These are phyloP conservation scores for Favolaschia claudopus DNA, from an alignment of 768 basidiomycete genomes.

Conservation along the genomic window DNA sequence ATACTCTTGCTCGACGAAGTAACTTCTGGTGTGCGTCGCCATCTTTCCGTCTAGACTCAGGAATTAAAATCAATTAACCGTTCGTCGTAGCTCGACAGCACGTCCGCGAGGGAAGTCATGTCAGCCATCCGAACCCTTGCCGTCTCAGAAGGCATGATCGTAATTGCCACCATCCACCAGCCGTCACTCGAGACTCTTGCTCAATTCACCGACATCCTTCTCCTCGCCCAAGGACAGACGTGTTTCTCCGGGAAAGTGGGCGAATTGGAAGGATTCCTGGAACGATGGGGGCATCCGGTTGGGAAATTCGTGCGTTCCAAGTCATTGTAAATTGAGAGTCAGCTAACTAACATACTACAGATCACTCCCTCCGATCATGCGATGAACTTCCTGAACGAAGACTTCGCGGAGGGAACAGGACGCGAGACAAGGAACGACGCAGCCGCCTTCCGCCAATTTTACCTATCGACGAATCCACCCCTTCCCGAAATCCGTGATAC, in stretches of 20 bases:
- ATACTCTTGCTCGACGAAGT: conserved; percentile 72
- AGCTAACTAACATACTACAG: no score
- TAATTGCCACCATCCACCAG: conserved; percentile 75
- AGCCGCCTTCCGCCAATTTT: conserved; percentile 44
- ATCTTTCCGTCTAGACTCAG: not conserved
- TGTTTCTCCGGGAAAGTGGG: conserved; percentile 53
- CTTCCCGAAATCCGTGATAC: not conserved
- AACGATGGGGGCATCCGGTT: conserved; percentile 48
- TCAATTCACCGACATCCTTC: conserved; percentile 65
- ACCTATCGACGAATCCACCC: conserved; percentile 32
- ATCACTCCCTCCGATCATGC: conserved; percentile 67
- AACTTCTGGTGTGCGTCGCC: conserved; percentile 52
- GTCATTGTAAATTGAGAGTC: not conserved
- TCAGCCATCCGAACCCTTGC: conserved; percentile 54
- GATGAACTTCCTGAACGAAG: conserved; percentile 62
- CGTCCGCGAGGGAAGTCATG: conserved; percentile 51
- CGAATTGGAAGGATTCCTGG: conserved; percentile 48
- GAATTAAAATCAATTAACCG: not conserved
- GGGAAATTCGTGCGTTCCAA: conserved; percentile 39
- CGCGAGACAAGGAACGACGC: conserved; percentile 24
- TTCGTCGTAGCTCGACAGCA: conserved; percentile 62
- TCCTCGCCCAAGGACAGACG: conserved; percentile 61
- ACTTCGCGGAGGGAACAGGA: conserved; percentile 41
- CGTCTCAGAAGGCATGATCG: conserved; percentile 55
- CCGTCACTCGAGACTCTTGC: conserved; percentile 66